Evolutionary conservation across 129 eudicot species (phyloP).

Genomic region (Glebionis coronaria): DNA sequence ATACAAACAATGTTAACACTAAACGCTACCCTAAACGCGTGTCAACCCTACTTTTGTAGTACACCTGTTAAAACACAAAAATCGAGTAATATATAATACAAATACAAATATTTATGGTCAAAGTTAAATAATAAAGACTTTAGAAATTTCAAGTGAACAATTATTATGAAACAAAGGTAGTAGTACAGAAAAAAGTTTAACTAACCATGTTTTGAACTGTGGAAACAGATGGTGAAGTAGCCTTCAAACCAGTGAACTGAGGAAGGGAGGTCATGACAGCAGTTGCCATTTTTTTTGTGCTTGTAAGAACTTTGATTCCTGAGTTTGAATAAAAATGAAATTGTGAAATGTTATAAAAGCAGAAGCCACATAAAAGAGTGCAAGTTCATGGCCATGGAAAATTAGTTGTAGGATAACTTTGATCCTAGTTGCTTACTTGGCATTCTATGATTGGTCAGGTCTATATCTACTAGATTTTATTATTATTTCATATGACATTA

Average conservation of each 20-base stretch:
- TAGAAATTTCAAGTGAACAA: no score
- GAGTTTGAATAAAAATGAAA: conserved; percentile 15
- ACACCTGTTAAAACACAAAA: no score
- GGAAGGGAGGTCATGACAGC: conserved; percentile 69
- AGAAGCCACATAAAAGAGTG: conserved; percentile 54
- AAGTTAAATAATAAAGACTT: no score
- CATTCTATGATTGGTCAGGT: conserved; percentile 39
- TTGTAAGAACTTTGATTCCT: background rate
- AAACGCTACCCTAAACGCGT: no score
- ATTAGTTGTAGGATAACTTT: conserved; percentile 42
- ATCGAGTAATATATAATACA: no score
- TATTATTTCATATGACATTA: background rate
- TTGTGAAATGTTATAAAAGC: conserved; percentile 19
- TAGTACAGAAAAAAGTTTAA: no score
- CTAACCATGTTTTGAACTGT: conserved; percentile 60
- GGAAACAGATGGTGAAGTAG: conserved; percentile 42
- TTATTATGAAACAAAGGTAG: no score
- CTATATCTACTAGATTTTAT: conserved; percentile 50
- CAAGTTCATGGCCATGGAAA: conserved; percentile 31
- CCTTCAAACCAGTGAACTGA: conserved; percentile 66
- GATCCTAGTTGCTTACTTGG: conserved; percentile 66
- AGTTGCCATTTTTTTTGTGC: conserved; percentile 52
- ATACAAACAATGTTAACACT: no score
- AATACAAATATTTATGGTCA: no score
- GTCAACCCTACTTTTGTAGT: no score